phyloP scores from a whole-genome alignment of 257 asterid genomes.

The Scutellaria galericulata region DNA sequence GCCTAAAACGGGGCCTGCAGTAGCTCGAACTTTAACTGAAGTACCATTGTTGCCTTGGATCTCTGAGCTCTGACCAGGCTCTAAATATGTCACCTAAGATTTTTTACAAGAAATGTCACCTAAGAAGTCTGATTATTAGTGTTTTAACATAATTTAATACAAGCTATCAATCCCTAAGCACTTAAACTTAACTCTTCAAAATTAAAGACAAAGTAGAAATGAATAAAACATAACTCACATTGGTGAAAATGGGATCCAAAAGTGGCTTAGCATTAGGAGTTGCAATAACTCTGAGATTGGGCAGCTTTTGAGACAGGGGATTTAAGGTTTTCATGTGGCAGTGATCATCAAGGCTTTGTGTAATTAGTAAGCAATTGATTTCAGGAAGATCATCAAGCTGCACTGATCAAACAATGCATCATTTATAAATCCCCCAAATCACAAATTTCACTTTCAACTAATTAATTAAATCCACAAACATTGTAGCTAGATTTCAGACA shows the following conservation, averaged over 20 bases:
- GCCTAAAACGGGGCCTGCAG: conserved; percentile 93
- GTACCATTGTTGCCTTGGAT: conserved; percentile 52
- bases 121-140: neutral
- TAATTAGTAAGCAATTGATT: conserved; percentile 77
- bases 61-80: conserved; percentile 68
- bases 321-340: conserved; percentile 85
- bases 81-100: conserved; percentile 75
- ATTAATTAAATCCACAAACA: neutral
- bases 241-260: conserved; percentile 78
- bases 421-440: conserved; percentile 16
- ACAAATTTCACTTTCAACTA: neutral
- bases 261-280: conserved; percentile 84
- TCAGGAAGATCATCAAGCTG: conserved; percentile 92
- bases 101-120: conserved; percentile 16
- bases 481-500: neutral
- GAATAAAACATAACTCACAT: conserved; percentile 54
- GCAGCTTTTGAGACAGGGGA: conserved; percentile 79
- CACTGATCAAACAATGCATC: conserved; percentile 41
- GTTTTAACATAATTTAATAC: neutral
- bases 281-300: conserved; percentile 72
- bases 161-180: too few species aligned
- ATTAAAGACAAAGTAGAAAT: neutral
- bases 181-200: too few species aligned
- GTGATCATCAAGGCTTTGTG: conserved; percentile 97
- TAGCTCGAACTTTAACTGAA: conserved; percentile 66